phyloP scores from a whole-genome alignment of 2,329 filamentous ascomycete species.

The Hirsutella rhossiliensis region DNA sequence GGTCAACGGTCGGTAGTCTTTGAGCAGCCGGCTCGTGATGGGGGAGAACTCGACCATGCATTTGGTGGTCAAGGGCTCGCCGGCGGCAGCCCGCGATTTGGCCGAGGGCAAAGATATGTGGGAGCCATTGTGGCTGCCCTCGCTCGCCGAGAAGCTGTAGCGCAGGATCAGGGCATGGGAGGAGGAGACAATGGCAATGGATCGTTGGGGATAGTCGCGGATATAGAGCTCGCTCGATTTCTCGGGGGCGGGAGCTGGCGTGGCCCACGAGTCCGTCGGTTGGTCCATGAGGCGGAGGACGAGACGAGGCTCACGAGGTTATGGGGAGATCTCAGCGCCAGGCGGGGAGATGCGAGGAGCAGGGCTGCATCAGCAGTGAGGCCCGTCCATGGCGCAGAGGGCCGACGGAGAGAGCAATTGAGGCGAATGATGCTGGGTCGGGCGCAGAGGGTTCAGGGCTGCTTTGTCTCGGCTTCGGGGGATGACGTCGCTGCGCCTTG shows the following conservation, averaged over 20 bases:
- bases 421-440: too few relatives aligned
- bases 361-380: conserved; percentile 4
- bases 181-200: conserved; percentile 73
- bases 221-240: conserved; percentile 69
- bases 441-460: too few relatives aligned
- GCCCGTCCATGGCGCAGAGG: conserved; percentile 8
- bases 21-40: conserved; percentile 51
- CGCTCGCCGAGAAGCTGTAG: conserved; percentile 56
- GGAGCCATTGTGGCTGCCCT: conserved; percentile 45
- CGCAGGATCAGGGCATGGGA: conserved; percentile 76
- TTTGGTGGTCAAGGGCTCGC: conserved; percentile 37
- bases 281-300: conserved; percentile 30
- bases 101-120: conserved; percentile 38
- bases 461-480: too few relatives aligned
- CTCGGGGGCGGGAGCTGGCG: conserved; percentile 36
- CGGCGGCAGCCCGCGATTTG: conserved; percentile 27
- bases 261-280: conserved; percentile 29
- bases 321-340: too few relatives aligned
- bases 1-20: conserved; percentile 65
- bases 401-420: too few relatives aligned
- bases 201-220: conserved; percentile 75
- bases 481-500: too few relatives aligned
- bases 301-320: neutral
- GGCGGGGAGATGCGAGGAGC: neutral
- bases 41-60: conserved; percentile 85